These are phyloP conservation scores for Ophiostoma angusticollis DNA, from an alignment of 2,329 filamentous ascomycete species.

Conservation along the genomic window DNA sequence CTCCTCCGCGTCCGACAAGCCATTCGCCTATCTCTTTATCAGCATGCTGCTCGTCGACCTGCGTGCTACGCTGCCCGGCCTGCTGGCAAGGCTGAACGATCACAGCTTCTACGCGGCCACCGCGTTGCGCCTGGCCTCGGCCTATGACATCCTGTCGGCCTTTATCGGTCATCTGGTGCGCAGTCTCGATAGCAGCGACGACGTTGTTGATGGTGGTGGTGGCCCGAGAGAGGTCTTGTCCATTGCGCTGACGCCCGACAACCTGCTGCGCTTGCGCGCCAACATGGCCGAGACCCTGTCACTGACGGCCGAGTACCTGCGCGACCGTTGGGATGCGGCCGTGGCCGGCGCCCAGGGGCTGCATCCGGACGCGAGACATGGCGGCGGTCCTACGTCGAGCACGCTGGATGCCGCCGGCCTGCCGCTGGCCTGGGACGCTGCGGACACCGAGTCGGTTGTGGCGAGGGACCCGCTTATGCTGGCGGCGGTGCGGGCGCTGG, in stretches of 20 bases:
- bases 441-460: conserved; percentile 31
- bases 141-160: conserved; percentile 48
- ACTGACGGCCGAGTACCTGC: conserved; percentile 49
- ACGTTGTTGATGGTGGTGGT: conserved; percentile 21
- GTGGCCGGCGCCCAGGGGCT: conserved; percentile 49
- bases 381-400: conserved; percentile 28
- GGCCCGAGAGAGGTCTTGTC: neutral
- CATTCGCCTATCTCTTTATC: conserved; percentile 49
- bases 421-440: conserved; percentile 47
- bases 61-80: conserved; percentile 45
- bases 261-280: conserved; percentile 47
- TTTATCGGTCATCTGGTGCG: conserved; percentile 46
- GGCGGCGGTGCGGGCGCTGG: conserved; percentile 42
- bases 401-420: conserved; percentile 18
- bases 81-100: conserved; percentile 45
- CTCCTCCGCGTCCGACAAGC: conserved; percentile 28
- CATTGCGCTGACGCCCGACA: conserved; percentile 34
- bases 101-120: conserved; percentile 34
- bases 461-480: conserved; percentile 46
- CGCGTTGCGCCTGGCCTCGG: conserved; percentile 43
- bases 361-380: conserved; percentile 41
- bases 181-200: conserved; percentile 41
- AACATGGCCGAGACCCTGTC: conserved; percentile 51
- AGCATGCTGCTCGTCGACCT: conserved; percentile 55
- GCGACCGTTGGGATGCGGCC: conserved; percentile 57